phyloP scores from a whole-genome alignment of 2,329 filamentous ascomycete species.

The Ambrosiella beaveri region DNA sequence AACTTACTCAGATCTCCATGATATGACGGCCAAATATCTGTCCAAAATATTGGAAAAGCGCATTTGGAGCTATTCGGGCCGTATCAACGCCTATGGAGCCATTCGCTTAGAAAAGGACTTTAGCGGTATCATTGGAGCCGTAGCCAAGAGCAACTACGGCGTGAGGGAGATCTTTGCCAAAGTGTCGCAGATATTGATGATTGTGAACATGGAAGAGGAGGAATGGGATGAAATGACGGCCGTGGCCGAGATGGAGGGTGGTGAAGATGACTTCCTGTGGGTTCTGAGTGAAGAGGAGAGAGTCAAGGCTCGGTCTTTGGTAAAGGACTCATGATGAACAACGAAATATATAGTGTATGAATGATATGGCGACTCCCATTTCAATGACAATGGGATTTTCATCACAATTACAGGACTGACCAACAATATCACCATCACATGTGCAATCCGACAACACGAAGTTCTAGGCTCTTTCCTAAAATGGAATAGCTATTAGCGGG shows the following conservation, averaged over 20 bases:
- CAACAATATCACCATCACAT: not conserved
- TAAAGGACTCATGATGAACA: constrained; percentile 20
- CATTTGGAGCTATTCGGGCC: constrained; percentile 62
- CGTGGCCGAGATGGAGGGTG: constrained; percentile 16
- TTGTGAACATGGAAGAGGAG: constrained; percentile 89
- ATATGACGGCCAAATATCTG: constrained; percentile 56
- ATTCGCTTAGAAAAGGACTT: constrained; percentile 74
- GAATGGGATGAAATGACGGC: constrained; percentile 67
- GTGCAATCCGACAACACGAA: not conserved
- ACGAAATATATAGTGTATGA: not conserved
- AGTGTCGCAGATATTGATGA: constrained; percentile 64
- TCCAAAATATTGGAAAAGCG: constrained; percentile 71
- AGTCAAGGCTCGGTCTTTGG: constrained; percentile 51
- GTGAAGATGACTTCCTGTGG: constrained; percentile 53
- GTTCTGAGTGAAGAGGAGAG: constrained; percentile 57
- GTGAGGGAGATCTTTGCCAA: constrained; percentile 61
- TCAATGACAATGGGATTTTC: too few species aligned
- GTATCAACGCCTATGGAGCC: constrained; percentile 65
- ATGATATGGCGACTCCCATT: not conserved
- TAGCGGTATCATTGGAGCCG: constrained; percentile 50
- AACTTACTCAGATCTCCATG: constrained; percentile 61
- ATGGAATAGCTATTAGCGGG: not conserved
- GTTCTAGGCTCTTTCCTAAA: not conserved
- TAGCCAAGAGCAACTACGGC: constrained; percentile 55
- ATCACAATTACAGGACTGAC: too few species aligned